These are phyloP conservation scores for Diutina pseudorugosa DNA, from an alignment of 1,139 yeast species.

Conservation along the genomic window DNA sequence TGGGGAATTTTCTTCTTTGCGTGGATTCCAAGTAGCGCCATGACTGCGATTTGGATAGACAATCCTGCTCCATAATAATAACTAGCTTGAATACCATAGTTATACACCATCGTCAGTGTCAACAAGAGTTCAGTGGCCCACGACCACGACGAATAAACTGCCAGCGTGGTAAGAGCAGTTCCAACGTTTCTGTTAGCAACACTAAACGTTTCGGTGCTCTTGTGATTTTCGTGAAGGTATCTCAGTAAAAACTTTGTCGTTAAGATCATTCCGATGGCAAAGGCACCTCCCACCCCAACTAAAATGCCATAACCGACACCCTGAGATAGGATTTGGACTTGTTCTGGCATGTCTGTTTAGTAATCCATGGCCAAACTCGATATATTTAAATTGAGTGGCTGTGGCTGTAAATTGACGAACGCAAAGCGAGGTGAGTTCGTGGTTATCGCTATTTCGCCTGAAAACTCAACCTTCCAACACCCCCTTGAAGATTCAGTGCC, in stretches of 20 bases:
- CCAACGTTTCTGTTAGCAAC: conserved; percentile 20
- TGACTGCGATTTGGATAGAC: conserved; percentile 17
- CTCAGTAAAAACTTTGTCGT: conserved; percentile 15
- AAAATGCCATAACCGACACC: conserved; percentile 19
- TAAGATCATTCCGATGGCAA: conserved; percentile 18
- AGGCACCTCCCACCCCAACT: conserved; percentile 19
- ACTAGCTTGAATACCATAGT: conserved; percentile 17
- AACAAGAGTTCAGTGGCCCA: background rate
- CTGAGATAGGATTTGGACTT: conserved; percentile 10
- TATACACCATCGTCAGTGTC: conserved; percentile 3
- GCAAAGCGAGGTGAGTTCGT: background rate
- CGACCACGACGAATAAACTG: conserved; percentile 13
- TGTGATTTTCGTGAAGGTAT: conserved; percentile 17
- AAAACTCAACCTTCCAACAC: background rate
- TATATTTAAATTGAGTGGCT: background rate
- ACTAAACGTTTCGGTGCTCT: conserved; percentile 19
- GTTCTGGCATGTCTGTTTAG: background rate
- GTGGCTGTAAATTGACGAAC: background rate
- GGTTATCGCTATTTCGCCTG: background rate
- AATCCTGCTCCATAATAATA: conserved; percentile 19
- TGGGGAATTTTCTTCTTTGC: conserved; percentile 20
- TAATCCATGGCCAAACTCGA: background rate
- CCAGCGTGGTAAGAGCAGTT: conserved; percentile 15
- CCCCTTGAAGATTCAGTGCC: background rate
- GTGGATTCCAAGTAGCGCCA: conserved; percentile 18